Percentiles rank a stretch among this genome's conserved stretches.
phyloP scores from a whole-genome alignment of 2,329 filamentous ascomycete species.

The Calonectria crousiana region DNA sequence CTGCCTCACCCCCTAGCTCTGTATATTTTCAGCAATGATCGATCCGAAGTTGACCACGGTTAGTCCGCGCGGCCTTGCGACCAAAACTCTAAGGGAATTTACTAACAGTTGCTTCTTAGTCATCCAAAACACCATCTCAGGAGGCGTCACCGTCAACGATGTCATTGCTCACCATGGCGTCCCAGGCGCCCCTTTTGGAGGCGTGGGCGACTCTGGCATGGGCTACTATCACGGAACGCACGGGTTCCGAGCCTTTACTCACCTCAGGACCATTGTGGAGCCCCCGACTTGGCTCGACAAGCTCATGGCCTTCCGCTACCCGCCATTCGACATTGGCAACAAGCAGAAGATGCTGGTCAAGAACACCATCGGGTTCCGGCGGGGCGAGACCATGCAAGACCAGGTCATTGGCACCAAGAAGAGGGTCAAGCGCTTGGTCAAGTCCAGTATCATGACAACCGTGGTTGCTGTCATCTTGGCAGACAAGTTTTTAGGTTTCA shows the following conservation, averaged over 20 bases:
- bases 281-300: constrained; percentile 44
- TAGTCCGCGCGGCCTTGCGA: not conserved
- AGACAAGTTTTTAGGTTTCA: not conserved
- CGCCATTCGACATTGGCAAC: not conserved
- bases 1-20: constrained; percentile 20
- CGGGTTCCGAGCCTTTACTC: constrained; percentile 52
- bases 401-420: not conserved
- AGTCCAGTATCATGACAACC: not conserved
- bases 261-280: constrained; percentile 44
- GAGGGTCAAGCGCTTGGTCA: not conserved
- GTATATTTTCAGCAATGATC: constrained; percentile 16
- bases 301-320: not conserved
- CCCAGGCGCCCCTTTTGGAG: constrained; percentile 58
- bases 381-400: not conserved
- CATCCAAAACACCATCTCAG: constrained; percentile 48
- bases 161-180: constrained; percentile 52
- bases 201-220: constrained; percentile 57
- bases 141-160: constrained; percentile 61
- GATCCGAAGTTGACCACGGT: not conserved
- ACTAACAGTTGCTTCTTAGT: not conserved
- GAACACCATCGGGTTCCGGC: not conserved
- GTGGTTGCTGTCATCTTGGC: not conserved
- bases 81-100: constrained; percentile 33
- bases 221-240: constrained; percentile 58
- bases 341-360: not conserved